Conservation (phyloP, 2,329 filamentous ascomycete species). For the Diatrype stigma region DNA sequence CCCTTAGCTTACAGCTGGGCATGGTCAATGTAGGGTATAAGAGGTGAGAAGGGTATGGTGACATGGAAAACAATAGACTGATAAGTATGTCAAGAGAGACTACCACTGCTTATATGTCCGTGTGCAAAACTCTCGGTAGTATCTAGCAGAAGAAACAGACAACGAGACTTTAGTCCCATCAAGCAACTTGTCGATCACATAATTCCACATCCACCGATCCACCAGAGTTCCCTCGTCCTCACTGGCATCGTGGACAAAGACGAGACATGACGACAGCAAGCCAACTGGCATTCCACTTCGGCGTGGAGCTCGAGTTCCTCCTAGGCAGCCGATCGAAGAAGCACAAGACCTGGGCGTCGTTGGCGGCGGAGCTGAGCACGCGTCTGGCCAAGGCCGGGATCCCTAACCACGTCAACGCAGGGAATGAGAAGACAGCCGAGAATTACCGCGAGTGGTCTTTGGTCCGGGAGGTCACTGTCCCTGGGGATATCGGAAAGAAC, state of each 20-base stretch:
- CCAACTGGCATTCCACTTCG: conserved; percentile 21
- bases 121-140: too few species aligned
- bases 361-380: conserved; percentile 32
- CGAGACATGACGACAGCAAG: conserved; percentile 1
- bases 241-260: not conserved
- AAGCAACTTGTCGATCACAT: too few species aligned
- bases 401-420: conserved; percentile 29
- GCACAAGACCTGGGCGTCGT: conserved; percentile 27
- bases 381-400: conserved; percentile 28
- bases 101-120: too few species aligned
- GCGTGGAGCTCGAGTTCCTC: conserved; percentile 35
- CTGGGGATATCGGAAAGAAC: conserved; percentile 25
- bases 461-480: conserved; percentile 33
- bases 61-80: too few species aligned
- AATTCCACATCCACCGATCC: too few species aligned
- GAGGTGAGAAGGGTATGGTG: not conserved
- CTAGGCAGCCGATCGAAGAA: conserved; percentile 28
- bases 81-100: too few species aligned
- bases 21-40: not conserved
- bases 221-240: too few species aligned
- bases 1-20: too few species aligned
- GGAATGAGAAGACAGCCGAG: conserved; percentile 21
- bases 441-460: conserved; percentile 35
- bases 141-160: too few species aligned
- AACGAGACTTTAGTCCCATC: too few species aligned